Base-by-base conservation (phyloP, 2,329 filamentous ascomycete genomes). In the Aspergillus phoenicis region DNA sequence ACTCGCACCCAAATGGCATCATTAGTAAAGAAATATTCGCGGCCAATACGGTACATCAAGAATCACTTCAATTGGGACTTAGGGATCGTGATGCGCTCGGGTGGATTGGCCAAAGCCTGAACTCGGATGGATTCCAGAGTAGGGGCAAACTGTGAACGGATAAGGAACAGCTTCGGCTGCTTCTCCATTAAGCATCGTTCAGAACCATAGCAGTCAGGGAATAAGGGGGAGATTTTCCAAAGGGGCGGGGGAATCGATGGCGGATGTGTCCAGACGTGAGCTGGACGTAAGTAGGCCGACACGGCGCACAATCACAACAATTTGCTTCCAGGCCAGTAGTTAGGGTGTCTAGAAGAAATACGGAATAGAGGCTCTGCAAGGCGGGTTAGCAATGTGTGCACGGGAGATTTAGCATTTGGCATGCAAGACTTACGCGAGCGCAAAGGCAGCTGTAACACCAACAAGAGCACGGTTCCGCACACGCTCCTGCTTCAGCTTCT, bases 401-500 rank as follows among this genome's bases (percentile, higher is more conserved):
- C 55, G 10, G 30, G 49, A 48, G 15, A 15, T 24, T n/a, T 17
- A 10, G 28, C 28, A 20, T 20, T 20, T 20, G 47, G 52, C 53
- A 47, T 15, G 13, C 56, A 48, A 30, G 58, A 89, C 93, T 81
- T 86, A 98, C 95, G 93, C 93, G 76, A 97, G 85, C 60, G 91
- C 91, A 75, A 97, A 84, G 51, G 91, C 95, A 60, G 92, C 92
- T 64, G 89, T 91, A 57, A 98, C 86, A 61, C 95, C 94, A 64
- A 96, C 84, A 63, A 97, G 81, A 51, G 95, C 92, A 73, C 93
- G 87, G 77, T 89, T 91, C 79, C 91, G 89, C 66, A 97, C 91
- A 72, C 88, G 90, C 79, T 96, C 90, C 80, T 92, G 93, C 77
- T 89, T 89, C 67, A 96, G 76, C 77, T 95, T 89, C 48, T 90